These are phyloP conservation scores for Schizosaccharomyces pombe DNA, from an alignment of 805 yeast genomes.

Conservation along the genomic window DNA sequence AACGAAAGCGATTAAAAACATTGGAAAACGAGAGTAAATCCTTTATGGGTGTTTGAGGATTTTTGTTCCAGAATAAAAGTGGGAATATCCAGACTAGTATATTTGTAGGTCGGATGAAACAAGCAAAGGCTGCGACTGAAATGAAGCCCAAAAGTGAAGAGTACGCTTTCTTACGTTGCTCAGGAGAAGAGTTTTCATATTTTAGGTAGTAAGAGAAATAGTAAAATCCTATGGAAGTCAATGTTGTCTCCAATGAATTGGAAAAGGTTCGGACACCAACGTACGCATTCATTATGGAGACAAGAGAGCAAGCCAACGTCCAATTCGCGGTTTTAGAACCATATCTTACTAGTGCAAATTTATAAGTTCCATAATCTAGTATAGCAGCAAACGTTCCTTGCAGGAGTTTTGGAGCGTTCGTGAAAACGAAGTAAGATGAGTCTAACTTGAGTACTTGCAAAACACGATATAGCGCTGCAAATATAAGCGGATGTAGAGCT, in stretches of 20 bases:
- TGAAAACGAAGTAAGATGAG: conserved; percentile 6
- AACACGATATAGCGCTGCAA: conserved; percentile 24
- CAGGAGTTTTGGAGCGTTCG: conserved; percentile 33
- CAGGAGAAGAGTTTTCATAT: too few species aligned
- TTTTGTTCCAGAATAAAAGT: conserved; percentile 21
- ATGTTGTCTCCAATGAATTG: conserved; percentile 52
- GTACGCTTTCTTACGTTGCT: too few species aligned
- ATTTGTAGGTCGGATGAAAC: conserved; percentile 62
- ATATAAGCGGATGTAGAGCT: conserved; percentile 55
- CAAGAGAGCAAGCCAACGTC: conserved; percentile 25
- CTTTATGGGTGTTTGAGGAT: conserved; percentile 6
- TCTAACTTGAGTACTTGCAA: conserved; percentile 16
- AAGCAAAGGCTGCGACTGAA: conserved; percentile 19
- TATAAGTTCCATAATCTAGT: conserved; percentile 27
- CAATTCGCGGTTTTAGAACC: conserved; percentile 20
- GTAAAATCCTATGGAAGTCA: conserved; percentile 39
- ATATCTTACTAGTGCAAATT: conserved; percentile 13
- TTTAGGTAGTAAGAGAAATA: too few species aligned
- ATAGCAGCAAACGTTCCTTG: conserved; percentile 48
- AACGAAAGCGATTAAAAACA: conserved; percentile 4
- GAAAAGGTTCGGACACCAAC: conserved; percentile 63
- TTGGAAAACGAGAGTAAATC: conserved; percentile 9
- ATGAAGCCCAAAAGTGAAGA: background rate
- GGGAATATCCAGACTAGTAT: conserved; percentile 48
- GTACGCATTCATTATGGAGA: conserved; percentile 64